Evolutionary conservation across 2,329 filamentous ascomycete genomes (phyloP).

Genomic region (Thielaviopsis euricoi): DNA sequence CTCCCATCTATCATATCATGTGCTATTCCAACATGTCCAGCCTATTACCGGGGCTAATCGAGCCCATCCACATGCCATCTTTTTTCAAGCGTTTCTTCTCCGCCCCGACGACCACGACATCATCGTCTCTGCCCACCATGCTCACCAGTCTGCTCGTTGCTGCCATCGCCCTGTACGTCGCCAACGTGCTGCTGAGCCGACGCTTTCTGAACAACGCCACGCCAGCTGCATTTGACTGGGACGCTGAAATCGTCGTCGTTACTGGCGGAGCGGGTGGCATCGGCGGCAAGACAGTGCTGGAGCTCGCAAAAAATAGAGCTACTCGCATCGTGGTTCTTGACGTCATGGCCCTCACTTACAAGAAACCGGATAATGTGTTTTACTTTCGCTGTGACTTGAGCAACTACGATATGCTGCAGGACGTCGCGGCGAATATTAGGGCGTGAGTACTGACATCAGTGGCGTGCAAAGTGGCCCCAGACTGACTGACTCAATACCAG

Average conservation of each 20-base stretch:
- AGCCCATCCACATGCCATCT: background rate
- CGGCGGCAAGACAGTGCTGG: slow-evolving; percentile 33
- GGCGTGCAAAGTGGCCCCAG: background rate
- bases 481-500: background rate
- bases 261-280: slow-evolving; percentile 46
- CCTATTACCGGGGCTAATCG: background rate
- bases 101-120: too few relatives aligned
- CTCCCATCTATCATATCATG: background rate
- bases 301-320: slow-evolving; percentile 30
- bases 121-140: too few relatives aligned
- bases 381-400: slow-evolving; percentile 42
- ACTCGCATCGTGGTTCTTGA: slow-evolving; percentile 43
- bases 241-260: slow-evolving; percentile 38
- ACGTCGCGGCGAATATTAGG: slow-evolving; percentile 24
- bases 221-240: slow-evolving; percentile 31
- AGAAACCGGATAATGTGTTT: slow-evolving; percentile 24
- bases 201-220: slow-evolving; percentile 22
- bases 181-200: background rate
- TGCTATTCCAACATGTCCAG: background rate
- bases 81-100: background rate
- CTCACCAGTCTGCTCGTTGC: background rate
- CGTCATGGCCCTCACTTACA: slow-evolving; percentile 31
- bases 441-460: background rate
- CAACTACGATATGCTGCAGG: slow-evolving; percentile 25
- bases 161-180: background rate